Evolutionary conservation across 1,284 basidiomycete species (phyloP).

Genomic region (Exobasidium rhododendri): DNA sequence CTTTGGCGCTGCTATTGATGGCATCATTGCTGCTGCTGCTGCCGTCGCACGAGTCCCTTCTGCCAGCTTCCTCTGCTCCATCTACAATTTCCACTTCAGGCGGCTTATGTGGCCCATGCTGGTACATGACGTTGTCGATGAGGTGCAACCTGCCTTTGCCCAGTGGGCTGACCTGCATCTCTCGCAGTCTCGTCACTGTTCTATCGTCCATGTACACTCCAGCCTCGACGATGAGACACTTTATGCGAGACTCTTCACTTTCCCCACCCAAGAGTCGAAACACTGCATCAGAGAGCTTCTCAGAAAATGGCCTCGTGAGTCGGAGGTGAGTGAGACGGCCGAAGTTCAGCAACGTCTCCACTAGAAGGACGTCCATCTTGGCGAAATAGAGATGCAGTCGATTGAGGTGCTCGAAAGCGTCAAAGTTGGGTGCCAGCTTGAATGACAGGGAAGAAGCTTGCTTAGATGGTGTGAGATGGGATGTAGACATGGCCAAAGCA

Average conservation of each 20-base stretch:
- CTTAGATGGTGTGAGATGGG: background rate
- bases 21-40: no score
- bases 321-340: background rate
- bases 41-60: no score
- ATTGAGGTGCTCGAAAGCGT: background rate
- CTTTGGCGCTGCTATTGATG: background rate
- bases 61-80: background rate
- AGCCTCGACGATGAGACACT: slow-evolving; percentile 5
- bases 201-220: slow-evolving; percentile 7
- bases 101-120: background rate
- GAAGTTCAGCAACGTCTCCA: background rate
- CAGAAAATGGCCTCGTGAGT: slow-evolving; percentile 6
- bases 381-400: slow-evolving; percentile 6
- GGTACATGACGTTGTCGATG: background rate
- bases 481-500: slow-evolving; percentile 6
- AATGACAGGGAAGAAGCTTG: background rate
- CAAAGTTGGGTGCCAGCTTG: background rate
- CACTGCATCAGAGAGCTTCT: slow-evolving; percentile 6
- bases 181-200: background rate
- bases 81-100: slow-evolving; percentile 3
- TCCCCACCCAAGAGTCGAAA: background rate
- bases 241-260: background rate
- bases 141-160: background rate
- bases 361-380: slow-evolving; percentile 2
- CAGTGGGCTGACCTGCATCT: background rate